A percentile compares a stretch with the other conserved stretches of the same genome.
Conservation (phyloP, 495 filamentous ascomycete genomes). For the Polyplosphaeria fusca region DNA sequence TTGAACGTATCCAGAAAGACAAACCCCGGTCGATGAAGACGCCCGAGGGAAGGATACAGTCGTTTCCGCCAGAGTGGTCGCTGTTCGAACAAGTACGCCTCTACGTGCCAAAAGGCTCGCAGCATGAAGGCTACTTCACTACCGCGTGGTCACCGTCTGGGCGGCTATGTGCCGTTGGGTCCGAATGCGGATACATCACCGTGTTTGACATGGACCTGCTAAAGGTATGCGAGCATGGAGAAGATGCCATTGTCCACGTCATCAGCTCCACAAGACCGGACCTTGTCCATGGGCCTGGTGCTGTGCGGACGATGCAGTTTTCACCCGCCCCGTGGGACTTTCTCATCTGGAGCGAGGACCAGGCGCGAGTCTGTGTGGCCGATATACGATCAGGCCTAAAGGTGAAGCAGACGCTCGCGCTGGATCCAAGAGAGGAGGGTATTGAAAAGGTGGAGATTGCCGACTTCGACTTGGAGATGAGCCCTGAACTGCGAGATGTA, state of each 20-base stretch:
- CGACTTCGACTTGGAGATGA: slow-evolving; percentile 46
- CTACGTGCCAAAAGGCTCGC: slow-evolving; percentile 29
- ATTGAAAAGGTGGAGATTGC: slow-evolving; percentile 43
- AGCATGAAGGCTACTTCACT: slow-evolving; percentile 56
- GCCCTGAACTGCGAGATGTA: slow-evolving; percentile 29
- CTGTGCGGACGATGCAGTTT: slow-evolving; percentile 87
- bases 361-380: slow-evolving; percentile 75
- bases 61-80: slow-evolving; percentile 32
- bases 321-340: slow-evolving; percentile 87
- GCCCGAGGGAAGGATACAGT: slow-evolving; percentile 13
- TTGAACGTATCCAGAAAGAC: slow-evolving; percentile 46
- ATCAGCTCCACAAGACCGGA: slow-evolving; percentile 45
- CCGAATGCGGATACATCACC: slow-evolving; percentile 67
- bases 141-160: slow-evolving; percentile 70
- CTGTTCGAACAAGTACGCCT: slow-evolving; percentile 33
- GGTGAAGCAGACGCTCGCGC: slow-evolving; percentile 67
- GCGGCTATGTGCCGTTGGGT: slow-evolving; percentile 64
- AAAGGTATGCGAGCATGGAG: slow-evolving; percentile 38
- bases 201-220: slow-evolving; percentile 60
- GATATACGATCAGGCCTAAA: slow-evolving; percentile 76
- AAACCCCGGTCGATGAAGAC: slow-evolving; percentile 22
- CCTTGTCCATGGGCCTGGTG: slow-evolving; percentile 55
- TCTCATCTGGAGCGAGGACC: slow-evolving; percentile 89
- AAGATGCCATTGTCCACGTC: slow-evolving; percentile 47
- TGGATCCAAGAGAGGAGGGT: slow-evolving; percentile 56